These are phyloP conservation scores for Hemileccinum impolitum DNA, from an alignment of 768 basidiomycete species.

Conservation along the genomic window DNA sequence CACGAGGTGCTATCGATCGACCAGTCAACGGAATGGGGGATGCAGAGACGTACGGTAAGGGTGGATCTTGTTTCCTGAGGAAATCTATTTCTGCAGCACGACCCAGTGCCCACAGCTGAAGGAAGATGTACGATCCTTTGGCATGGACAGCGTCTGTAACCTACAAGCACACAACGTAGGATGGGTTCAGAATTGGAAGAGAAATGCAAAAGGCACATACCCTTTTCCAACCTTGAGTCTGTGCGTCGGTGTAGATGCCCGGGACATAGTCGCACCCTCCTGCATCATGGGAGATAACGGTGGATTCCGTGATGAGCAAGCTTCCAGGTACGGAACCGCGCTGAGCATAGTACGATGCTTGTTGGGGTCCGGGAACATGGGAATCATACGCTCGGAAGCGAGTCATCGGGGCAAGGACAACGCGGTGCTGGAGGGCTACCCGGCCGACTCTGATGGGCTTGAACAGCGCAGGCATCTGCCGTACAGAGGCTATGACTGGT, in stretches of 20 bases:
- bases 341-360: conserved; percentile 45
- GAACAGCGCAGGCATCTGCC: conserved; percentile 34
- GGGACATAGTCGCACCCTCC: conserved; percentile 42
- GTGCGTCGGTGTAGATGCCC: conserved; percentile 35
- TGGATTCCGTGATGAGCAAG: conserved; percentile 51
- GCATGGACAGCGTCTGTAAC: conserved; percentile 56
- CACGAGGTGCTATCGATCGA: conserved; percentile 14
- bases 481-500: no score
- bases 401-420: conserved; percentile 54
- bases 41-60: conserved; percentile 33
- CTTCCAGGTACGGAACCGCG: conserved; percentile 45
- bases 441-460: conserved; percentile 43
- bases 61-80: conserved; percentile 35
- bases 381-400: conserved; percentile 36
- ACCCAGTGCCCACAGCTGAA: conserved; percentile 55
- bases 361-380: conserved; percentile 36
- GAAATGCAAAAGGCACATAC: conserved; percentile 15
- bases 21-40: conserved; percentile 28
- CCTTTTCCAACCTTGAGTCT: conserved; percentile 49
- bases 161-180: conserved; percentile 24
- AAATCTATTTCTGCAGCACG: conserved; percentile 37
- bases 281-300: conserved; percentile 46
- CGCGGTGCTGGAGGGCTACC: conserved; percentile 43
- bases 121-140: conserved; percentile 41
- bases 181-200: not conserved